Evolutionary conservation across 768 basidiomycete genomes (phyloP).

Genomic region (Sutorius australiensis): DNA sequence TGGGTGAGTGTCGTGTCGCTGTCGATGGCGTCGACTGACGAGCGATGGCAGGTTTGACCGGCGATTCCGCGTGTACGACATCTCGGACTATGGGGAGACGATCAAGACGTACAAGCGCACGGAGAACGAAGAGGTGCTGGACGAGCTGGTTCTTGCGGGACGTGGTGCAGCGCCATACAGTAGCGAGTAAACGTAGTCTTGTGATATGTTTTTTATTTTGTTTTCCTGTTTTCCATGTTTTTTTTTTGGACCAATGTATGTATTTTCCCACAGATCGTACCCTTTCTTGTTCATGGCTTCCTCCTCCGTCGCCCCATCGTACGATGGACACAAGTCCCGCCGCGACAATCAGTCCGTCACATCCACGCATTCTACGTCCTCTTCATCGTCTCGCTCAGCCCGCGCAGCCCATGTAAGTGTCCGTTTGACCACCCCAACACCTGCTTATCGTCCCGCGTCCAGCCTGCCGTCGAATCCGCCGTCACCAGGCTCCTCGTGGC

Average conservation of each 20-base stretch:
- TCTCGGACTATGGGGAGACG: conserved; percentile 89
- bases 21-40: not conserved
- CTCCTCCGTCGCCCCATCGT: conserved; percentile 11
- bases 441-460: not conserved
- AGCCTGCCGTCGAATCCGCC: conserved; percentile 85
- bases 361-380: conserved; percentile 41
- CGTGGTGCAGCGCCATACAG: conserved; percentile 37
- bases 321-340: conserved; percentile 42
- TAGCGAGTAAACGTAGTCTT: not conserved
- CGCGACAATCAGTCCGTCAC: conserved; percentile 52
- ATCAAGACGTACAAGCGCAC: conserved; percentile 85
- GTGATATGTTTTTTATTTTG: not conserved
- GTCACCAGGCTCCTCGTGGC: conserved; percentile 91
- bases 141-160: conserved; percentile 62
- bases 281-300: conserved; percentile 22
- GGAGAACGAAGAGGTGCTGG: conserved; percentile 64
- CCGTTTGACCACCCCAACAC: not conserved
- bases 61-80: conserved; percentile 83
- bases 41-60: conserved; percentile 67
- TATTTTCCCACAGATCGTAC: conserved; percentile 11
- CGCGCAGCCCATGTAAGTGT: conserved; percentile 26
- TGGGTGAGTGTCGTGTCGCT: conserved; percentile 46
- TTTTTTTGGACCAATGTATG: no score
- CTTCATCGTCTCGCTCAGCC: conserved; percentile 21
- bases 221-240: no score